Evolutionary conservation across 179 eudicot species (phyloP).

Genomic region (Spinacia oleracea): DNA sequence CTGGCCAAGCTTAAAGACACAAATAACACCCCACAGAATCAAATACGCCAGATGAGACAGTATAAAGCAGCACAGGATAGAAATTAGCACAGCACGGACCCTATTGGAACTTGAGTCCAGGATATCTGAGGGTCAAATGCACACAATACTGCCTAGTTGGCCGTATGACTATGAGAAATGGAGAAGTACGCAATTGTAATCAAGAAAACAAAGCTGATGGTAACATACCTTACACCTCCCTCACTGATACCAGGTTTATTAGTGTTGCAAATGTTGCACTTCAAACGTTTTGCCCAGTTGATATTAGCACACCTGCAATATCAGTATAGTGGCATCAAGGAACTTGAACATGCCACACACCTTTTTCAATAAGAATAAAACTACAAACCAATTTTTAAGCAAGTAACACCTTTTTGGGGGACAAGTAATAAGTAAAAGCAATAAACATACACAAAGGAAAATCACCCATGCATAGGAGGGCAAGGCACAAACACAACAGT

Average conservation of each 20-base stretch:
- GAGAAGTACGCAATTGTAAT: not conserved
- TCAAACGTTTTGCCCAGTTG: slow-evolving; percentile 90
- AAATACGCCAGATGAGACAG: not conserved
- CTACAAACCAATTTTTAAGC: not conserved
- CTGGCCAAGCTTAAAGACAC: not conserved
- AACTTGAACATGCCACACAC: not conserved
- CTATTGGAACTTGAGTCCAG: not conserved
- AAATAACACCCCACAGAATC: not conserved
- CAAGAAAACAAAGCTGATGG: not conserved
- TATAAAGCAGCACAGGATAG: not conserved
- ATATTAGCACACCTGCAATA: slow-evolving; percentile 81
- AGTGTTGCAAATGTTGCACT: slow-evolving; percentile 97
- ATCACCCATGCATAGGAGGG: not conserved
- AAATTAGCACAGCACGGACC: not conserved
- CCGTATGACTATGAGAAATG: not conserved
- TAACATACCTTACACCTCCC: slow-evolving; percentile 86
- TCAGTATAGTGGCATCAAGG: slow-evolving; percentile 25
- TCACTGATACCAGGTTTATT: slow-evolving; percentile 90
- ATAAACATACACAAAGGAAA: not conserved
- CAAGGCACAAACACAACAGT: not conserved
- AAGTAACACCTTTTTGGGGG: not conserved
- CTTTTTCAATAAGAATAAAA: not conserved
- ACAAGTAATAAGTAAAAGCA: not conserved
- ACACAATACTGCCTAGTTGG: not conserved
- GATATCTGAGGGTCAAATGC: not conserved